Percentiles rank a stretch among this genome's conserved stretches.
Conservation (phyloP, 129 eudicot species). For the Pittosporum tobira region DNA sequence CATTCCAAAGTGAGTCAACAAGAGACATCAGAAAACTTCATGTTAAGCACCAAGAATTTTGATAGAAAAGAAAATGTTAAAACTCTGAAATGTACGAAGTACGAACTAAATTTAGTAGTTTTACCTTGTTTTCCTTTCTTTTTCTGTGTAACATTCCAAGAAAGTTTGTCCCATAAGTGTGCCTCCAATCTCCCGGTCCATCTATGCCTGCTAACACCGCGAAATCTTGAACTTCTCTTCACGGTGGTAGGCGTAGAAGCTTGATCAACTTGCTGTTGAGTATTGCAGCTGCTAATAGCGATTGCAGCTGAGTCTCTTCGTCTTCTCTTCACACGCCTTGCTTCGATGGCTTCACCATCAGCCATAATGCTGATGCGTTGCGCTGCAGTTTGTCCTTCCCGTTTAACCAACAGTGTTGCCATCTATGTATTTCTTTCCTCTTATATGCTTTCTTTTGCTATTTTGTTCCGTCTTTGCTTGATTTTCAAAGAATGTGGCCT, state of each 20-base stretch:
- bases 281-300: slow-evolving; percentile 24
- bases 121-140: slow-evolving; percentile 81
- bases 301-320: slow-evolving; percentile 29
- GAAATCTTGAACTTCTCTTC: slow-evolving; percentile 71
- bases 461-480: slow-evolving; percentile 6
- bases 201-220: slow-evolving; percentile 64
- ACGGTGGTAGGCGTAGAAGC: slow-evolving; percentile 39
- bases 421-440: slow-evolving; percentile 10
- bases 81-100: too few relatives aligned
- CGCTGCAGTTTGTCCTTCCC: slow-evolving; percentile 27
- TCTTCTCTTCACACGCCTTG: slow-evolving; percentile 36
- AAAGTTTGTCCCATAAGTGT: slow-evolving; percentile 68
- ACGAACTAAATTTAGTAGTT: too few relatives aligned
- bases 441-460: slow-evolving; percentile 18
- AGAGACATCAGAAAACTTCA: slow-evolving; percentile 13
- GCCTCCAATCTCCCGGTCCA: slow-evolving; percentile 71
- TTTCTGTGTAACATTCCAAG: slow-evolving; percentile 74
- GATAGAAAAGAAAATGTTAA: neutral
- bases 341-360: slow-evolving; percentile 26
- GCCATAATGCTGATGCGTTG: slow-evolving; percentile 20
- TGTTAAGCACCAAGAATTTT: slow-evolving; percentile 12
- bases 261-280: slow-evolving; percentile 23
- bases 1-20: slow-evolving; percentile 17
- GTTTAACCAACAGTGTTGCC: slow-evolving; percentile 28
- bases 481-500: neutral